phyloP scores from a whole-genome alignment of 176 grass and related monocot species.

The Dactylis glomerata region DNA sequence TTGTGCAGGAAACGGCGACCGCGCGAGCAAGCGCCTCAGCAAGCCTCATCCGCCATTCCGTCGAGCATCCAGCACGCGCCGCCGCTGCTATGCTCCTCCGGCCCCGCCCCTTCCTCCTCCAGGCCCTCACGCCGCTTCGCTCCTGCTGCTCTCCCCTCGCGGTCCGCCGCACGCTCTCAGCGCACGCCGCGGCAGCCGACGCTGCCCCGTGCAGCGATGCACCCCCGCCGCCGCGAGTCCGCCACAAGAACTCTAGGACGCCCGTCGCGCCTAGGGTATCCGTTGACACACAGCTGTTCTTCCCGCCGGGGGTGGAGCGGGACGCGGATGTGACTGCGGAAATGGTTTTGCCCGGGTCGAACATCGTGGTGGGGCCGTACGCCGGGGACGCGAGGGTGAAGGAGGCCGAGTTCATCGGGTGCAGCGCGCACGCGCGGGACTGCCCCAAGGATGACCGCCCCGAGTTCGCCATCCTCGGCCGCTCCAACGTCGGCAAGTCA shows the following conservation, averaged over 20 bases:
- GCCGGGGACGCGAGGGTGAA: conserved; percentile 73
- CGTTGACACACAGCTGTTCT: conserved; percentile 55
- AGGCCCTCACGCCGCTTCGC: conserved; percentile 21
- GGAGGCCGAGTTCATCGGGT: conserved; percentile 69
- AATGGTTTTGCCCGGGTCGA: conserved; percentile 79
- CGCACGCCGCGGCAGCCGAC: background rate
- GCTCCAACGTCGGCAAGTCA: conserved; percentile 93
- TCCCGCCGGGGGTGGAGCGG: conserved; percentile 62
- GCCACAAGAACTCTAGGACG: conserved; percentile 21
- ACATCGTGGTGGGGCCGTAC: conserved; percentile 88
- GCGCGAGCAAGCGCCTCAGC: background rate
- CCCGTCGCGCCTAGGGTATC: conserved; percentile 2
- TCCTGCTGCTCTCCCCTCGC: conserved; percentile 4
- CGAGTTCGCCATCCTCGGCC: conserved; percentile 81
- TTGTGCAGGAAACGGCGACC: background rate
- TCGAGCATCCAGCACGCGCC: conserved; percentile 24
- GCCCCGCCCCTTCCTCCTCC: conserved; percentile 30
- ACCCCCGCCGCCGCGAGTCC: background rate
- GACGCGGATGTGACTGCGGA: conserved; percentile 45
- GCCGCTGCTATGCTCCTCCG: conserved; percentile 43
- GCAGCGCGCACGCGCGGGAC: conserved; percentile 64
- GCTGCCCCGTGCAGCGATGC: background rate
- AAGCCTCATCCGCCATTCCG: conserved; percentile 32
- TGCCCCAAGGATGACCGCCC: conserved; percentile 82
- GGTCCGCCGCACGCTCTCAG: conserved; percentile 21